A percentile compares a stretch with the other conserved stretches of the same genome.
These are phyloP conservation scores for Penicillium polonicum DNA, from an alignment of 2,329 filamentous ascomycete species.

Conservation along the genomic window DNA sequence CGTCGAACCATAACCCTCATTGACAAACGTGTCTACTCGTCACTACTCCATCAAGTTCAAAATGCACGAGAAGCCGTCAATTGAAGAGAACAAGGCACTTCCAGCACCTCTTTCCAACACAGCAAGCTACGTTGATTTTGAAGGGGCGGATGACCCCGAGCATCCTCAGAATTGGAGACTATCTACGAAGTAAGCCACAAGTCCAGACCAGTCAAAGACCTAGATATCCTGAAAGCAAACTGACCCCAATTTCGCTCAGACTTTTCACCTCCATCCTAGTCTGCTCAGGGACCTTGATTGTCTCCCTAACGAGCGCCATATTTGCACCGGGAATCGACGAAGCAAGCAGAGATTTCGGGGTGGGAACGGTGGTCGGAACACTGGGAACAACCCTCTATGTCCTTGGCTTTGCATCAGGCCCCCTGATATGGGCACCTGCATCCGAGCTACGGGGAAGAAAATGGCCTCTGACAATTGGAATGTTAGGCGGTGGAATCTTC, in stretches of 20 bases:
- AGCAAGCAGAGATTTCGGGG: conserved; percentile 52
- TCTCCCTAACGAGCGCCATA: conserved; percentile 57
- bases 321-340: conserved; percentile 63
- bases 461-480: conserved; percentile 47
- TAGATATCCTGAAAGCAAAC: neutral
- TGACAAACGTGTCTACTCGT: neutral
- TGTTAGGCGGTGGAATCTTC: conserved; percentile 45
- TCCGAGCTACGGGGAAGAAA: conserved; percentile 60
- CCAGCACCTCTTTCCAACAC: conserved; percentile 49
- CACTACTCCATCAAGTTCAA: neutral
- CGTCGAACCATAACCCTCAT: neutral
- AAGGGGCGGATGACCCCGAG: conserved; percentile 50
- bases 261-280: conserved; percentile 24
- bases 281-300: conserved; percentile 49
- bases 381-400: conserved; percentile 50
- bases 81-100: conserved; percentile 46
- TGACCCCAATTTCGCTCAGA: conserved; percentile 6
- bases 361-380: conserved; percentile 42
- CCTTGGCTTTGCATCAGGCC: conserved; percentile 57
- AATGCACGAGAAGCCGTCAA: conserved; percentile 14
- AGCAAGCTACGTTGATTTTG: conserved; percentile 56
- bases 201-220: neutral
- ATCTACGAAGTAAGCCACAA: conserved; percentile 43
- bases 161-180: conserved; percentile 55
- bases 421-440: conserved; percentile 61